These are phyloP conservation scores for Dryadomyces sulphureus DNA, from an alignment of 2,329 filamentous ascomycete genomes.

Conservation along the genomic window DNA sequence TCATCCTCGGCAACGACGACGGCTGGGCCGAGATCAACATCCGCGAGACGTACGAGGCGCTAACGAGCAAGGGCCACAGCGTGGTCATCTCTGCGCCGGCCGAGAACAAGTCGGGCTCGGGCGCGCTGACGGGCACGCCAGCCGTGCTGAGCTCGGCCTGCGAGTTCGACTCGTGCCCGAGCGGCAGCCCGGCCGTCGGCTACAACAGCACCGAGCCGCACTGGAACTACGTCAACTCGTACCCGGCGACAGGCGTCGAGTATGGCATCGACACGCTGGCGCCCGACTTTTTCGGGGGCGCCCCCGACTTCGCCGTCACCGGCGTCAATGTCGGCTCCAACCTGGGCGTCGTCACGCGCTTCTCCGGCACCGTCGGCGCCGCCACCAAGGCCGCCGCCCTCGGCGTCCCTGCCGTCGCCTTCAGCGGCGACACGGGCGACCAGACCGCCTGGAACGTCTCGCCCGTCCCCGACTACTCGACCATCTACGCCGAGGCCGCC, in stretches of 20 bases:
- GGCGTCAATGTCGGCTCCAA: constrained; percentile 49
- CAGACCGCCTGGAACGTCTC: constrained; percentile 24
- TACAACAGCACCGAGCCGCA: constrained; percentile 39
- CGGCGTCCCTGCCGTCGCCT: constrained; percentile 52
- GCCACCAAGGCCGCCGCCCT: constrained; percentile 41
- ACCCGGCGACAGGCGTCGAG: constrained; percentile 48
- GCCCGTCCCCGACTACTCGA: constrained; percentile 35
- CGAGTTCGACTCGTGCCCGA: constrained; percentile 45
- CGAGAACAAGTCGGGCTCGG: constrained; percentile 47
- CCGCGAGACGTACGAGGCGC: constrained; percentile 40
- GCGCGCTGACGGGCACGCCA: constrained; percentile 21
- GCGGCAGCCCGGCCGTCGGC: constrained; percentile 39
- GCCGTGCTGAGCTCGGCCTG: constrained; percentile 28
- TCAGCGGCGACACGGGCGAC: constrained; percentile 37
- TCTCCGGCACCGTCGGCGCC: constrained; percentile 56
- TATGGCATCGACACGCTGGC: constrained; percentile 38
- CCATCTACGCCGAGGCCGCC: constrained; percentile 50
- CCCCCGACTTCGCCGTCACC: constrained; percentile 48
- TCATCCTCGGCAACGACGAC: constrained; percentile 56
- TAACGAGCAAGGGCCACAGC: constrained; percentile 40
- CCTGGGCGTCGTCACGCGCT: constrained; percentile 36
- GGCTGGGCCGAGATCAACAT: constrained; percentile 60
- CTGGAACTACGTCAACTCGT: constrained; percentile 61
- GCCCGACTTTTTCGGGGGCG: constrained; percentile 22
- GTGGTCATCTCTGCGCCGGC: constrained; percentile 52